These are phyloP conservation scores for Aschersonia sp. DNA, from an alignment of 2,329 filamentous ascomycete genomes.

Conservation along the genomic window DNA sequence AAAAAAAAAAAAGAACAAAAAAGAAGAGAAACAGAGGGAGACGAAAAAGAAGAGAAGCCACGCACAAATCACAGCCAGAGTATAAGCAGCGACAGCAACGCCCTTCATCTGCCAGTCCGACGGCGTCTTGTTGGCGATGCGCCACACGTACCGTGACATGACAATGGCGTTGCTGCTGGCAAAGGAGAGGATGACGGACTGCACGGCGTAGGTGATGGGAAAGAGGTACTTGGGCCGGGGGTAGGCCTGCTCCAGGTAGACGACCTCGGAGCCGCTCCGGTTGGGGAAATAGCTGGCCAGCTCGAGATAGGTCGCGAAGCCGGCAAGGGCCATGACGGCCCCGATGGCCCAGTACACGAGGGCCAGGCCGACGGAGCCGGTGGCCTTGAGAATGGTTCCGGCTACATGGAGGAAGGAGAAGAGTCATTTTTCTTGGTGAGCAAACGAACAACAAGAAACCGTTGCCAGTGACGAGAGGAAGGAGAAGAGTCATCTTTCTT, in stretches of 20 bases:
- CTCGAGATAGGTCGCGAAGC: slow-evolving; percentile 47
- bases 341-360: slow-evolving; percentile 53
- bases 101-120: slow-evolving; percentile 52
- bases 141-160: slow-evolving; percentile 47
- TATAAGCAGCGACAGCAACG: slow-evolving; percentile 49
- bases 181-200: slow-evolving; percentile 49
- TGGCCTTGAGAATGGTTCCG: slow-evolving; percentile 34
- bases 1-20: neutral
- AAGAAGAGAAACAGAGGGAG: no score
- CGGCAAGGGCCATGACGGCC: slow-evolving; percentile 39
- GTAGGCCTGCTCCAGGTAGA: slow-evolving; percentile 54
- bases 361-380: slow-evolving; percentile 46
- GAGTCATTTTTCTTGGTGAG: no score
- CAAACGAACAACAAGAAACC: neutral
- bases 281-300: slow-evolving; percentile 51
- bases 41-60: slow-evolving; percentile 1
- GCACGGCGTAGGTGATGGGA: slow-evolving; percentile 48
- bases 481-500: neutral
- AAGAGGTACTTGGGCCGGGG: slow-evolving; percentile 50
- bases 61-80: slow-evolving; percentile 38
- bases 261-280: slow-evolving; percentile 49
- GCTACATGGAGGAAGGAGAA: neutral
- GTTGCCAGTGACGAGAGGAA: neutral
- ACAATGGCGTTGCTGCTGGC: slow-evolving; percentile 52
- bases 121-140: slow-evolving; percentile 32